These are phyloP conservation scores for Camellia granthamiana DNA, from an alignment of 148 eudicot genomes.

Conservation along the genomic window DNA sequence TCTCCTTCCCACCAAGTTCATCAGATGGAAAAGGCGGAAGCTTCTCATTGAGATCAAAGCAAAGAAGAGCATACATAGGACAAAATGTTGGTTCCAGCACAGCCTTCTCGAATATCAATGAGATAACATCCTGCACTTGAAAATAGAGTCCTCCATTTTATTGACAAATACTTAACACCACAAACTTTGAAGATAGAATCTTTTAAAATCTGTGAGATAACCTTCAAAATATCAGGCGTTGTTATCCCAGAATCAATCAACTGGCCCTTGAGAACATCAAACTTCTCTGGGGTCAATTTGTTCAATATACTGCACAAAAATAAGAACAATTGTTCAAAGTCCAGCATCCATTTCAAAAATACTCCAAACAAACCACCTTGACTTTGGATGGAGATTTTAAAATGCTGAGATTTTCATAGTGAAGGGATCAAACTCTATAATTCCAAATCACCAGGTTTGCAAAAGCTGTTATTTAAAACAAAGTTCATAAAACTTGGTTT, in stretches of 20 bases:
- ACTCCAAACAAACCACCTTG: neutral
- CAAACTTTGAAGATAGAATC: neutral
- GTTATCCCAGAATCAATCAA: constrained; percentile 87
- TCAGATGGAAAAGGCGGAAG: constrained; percentile 88
- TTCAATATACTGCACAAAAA: constrained; percentile 66
- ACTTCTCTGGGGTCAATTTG: constrained; percentile 95
- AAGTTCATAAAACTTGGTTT: too few relatives aligned
- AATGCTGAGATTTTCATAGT: too few relatives aligned
- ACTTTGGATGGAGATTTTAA: too few relatives aligned
- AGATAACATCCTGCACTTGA: constrained; percentile 71
- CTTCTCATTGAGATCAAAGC: constrained; percentile 79
- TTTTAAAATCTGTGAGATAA: constrained; percentile 5
- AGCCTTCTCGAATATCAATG: constrained; percentile 96
- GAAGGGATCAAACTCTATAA: too few relatives aligned
- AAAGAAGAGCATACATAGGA: constrained; percentile 87
- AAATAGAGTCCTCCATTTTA: constrained; percentile 16
- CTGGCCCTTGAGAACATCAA: constrained; percentile 86
- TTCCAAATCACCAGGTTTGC: too few relatives aligned
- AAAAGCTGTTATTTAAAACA: too few relatives aligned
- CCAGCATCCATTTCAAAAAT: neutral
- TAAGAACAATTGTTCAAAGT: neutral
- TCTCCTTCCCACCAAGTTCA: constrained; percentile 72
- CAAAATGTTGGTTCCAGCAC: constrained; percentile 96
- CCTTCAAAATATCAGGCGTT: constrained; percentile 90
- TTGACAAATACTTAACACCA: neutral